phyloP scores from a whole-genome alignment of 192 early-diverging fungal genomes.

The Entomortierella chlamydospora region DNA sequence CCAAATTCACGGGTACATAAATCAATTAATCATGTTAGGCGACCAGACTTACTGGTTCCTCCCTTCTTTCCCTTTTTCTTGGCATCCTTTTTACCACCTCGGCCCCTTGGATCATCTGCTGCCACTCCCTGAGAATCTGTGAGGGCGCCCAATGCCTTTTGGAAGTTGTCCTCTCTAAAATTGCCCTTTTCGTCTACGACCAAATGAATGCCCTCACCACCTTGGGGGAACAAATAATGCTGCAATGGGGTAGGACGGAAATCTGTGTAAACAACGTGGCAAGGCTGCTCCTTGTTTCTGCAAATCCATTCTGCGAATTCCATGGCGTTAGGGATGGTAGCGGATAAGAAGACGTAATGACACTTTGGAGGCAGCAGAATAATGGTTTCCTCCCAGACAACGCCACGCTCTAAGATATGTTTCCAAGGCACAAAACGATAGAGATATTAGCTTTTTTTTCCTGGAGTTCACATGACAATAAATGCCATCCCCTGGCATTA shows the following conservation, averaged over 20 bases:
- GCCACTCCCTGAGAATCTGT: slow-evolving; percentile 71
- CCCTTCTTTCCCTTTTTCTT: slow-evolving; percentile 69
- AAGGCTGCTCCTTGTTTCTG: slow-evolving; percentile 95
- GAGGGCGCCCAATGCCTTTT: slow-evolving; percentile 83
- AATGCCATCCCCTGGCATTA: too few relatives aligned
- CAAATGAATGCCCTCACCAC: slow-evolving; percentile 93
- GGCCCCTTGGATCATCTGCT: slow-evolving; percentile 57
- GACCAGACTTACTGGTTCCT: slow-evolving; percentile 13
- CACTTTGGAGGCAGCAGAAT: slow-evolving; percentile 95
- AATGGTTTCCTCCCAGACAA: slow-evolving; percentile 99
- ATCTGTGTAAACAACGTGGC: slow-evolving; percentile 98
- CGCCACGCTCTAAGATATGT: slow-evolving; percentile 81
- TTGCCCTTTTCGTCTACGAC: slow-evolving; percentile 96
- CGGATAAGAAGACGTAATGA: slow-evolving; percentile 94
- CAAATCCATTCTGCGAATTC: slow-evolving; percentile 99
- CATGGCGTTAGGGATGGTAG: slow-evolving; percentile 98
- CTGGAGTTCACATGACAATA: too few relatives aligned
- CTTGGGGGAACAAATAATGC: slow-evolving; percentile 94
- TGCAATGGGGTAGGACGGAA: slow-evolving; percentile 97
- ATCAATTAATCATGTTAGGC: not conserved
- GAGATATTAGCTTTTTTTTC: not conserved
- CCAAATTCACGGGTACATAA: too few relatives aligned
- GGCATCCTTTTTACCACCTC: slow-evolving; percentile 62
- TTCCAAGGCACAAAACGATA: too few relatives aligned
- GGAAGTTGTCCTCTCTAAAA: slow-evolving; percentile 97